phyloP scores from a whole-genome alignment of 1,139 yeast genomes.

The Suhomyces kunorum region DNA sequence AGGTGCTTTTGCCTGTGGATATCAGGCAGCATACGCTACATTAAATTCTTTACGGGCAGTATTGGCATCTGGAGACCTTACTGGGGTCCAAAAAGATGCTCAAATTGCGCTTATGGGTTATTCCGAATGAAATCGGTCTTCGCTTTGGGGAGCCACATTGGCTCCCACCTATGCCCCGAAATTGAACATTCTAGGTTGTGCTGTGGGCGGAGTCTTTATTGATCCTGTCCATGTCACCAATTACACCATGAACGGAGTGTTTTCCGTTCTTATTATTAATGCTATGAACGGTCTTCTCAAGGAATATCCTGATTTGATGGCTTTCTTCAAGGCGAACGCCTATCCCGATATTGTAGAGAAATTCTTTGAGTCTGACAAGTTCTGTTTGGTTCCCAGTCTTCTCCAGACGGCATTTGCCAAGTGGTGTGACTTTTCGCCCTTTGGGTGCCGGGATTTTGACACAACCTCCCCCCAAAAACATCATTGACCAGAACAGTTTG shows the following conservation, averaged over 20 bases:
- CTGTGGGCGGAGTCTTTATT: slow-evolving; percentile 20
- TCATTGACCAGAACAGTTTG: background rate
- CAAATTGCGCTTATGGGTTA: slow-evolving; percentile 23
- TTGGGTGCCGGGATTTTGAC: background rate
- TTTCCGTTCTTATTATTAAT: background rate
- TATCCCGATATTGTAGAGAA: background rate
- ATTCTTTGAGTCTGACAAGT: background rate
- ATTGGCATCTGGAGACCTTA: slow-evolving; percentile 13
- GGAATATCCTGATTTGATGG: slow-evolving; percentile 26
- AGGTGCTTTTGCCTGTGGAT: slow-evolving; percentile 31
- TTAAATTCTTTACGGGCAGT: slow-evolving; percentile 32
- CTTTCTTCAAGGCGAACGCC: background rate
- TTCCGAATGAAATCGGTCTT: slow-evolving; percentile 23
- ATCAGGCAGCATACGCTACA: slow-evolving; percentile 29
- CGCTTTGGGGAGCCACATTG: slow-evolving; percentile 24
- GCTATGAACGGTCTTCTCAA: slow-evolving; percentile 8
- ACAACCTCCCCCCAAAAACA: background rate
- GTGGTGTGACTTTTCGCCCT: slow-evolving; percentile 1
- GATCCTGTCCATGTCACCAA: slow-evolving; percentile 28
- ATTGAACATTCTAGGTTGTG: slow-evolving; percentile 21
- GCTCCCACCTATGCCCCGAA: slow-evolving; percentile 25
- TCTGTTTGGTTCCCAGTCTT: background rate
- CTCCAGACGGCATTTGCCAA: background rate
- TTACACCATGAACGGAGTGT: slow-evolving; percentile 17
- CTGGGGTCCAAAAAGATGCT: slow-evolving; percentile 20